Evolutionary conservation across 2,329 filamentous ascomycete species (phyloP).

Genomic region (Bipolaris cookei): DNA sequence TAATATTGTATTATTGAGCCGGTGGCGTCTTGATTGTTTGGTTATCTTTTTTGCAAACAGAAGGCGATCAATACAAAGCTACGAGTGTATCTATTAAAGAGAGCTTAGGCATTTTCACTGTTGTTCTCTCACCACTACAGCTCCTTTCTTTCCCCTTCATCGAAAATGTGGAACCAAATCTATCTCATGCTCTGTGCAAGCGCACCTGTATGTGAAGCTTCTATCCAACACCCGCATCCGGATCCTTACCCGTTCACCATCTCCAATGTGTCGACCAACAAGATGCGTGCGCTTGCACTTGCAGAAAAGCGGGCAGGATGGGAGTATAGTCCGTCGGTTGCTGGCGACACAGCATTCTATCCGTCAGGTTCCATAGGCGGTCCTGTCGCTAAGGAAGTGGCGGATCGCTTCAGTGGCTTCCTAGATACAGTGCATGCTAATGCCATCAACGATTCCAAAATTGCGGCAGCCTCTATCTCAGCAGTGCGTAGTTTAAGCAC

Average conservation of each 20-base stretch:
- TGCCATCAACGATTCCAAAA: neutral
- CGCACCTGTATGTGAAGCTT: neutral
- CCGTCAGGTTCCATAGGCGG: neutral
- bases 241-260: neutral
- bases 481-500: neutral
- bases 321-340: slow-evolving; percentile 2
- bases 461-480: neutral
- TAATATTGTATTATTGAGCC: no score
- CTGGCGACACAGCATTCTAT: slow-evolving; percentile 1
- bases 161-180: neutral
- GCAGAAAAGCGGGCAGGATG: slow-evolving; percentile 4
- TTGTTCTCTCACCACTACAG: neutral
- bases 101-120: no score
- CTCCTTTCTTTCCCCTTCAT: neutral
- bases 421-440: neutral
- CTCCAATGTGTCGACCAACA: neutral
- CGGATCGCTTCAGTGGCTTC: neutral
- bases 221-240: neutral
- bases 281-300: neutral
- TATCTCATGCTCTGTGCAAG: neutral
- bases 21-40: no score
- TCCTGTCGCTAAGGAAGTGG: neutral
- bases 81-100: no score
- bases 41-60: no score
- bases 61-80: no score